Base-by-base conservation (phyloP, 768 basidiomycete genomes). In the Lactifluus echinatus region DNA sequence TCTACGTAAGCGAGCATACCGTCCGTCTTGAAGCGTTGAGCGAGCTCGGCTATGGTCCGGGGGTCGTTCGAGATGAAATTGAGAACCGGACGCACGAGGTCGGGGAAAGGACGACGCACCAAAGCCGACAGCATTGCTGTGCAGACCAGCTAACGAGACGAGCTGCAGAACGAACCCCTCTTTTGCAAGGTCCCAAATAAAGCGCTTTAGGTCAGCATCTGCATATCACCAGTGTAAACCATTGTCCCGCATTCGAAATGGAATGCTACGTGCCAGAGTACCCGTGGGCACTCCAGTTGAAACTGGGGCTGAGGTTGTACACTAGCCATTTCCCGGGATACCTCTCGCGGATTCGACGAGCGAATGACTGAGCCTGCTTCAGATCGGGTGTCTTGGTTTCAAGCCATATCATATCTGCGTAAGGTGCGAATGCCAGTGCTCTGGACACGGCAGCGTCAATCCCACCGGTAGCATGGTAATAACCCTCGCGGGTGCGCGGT, bases 1-100 rank as follows among this genome's bases (percentile, higher is more conserved):
- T 93, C 79, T 46, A 93, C 91, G 69, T 95, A 95, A 23, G 93
- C 93, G 31, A 91, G 79, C 88, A 95, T 93, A 45, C 92, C 92
- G 45, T 94, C 89, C 24, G 82, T 79, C 73, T 90, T 87, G 77
- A 81, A 95, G 21, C 79, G 78, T 19, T 79, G 74, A 23, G 93
- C 83, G 24, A 95, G 81, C 68, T 94, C 90, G 50, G 85, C 89
- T 85, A n/a, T 19, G 48, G 2, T 2, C 0, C 31, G 14, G 29
- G 29, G 1, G 10, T 24, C 29, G 24, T 40, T 28, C 47, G 39
- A 33, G 4, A 14, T 26, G 39, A 33, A 5, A 14, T 26, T 29
- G 5, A 21, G 17, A 29, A 45, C 29, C 19, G 10, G 26, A 39
- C 29, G 29, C 26, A 29, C 24, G 42, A 28, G 14, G n/a, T 23